phyloP scores from a whole-genome alignment of 1,139 yeast genomes.

The Suhomyces bolitotheri region DNA sequence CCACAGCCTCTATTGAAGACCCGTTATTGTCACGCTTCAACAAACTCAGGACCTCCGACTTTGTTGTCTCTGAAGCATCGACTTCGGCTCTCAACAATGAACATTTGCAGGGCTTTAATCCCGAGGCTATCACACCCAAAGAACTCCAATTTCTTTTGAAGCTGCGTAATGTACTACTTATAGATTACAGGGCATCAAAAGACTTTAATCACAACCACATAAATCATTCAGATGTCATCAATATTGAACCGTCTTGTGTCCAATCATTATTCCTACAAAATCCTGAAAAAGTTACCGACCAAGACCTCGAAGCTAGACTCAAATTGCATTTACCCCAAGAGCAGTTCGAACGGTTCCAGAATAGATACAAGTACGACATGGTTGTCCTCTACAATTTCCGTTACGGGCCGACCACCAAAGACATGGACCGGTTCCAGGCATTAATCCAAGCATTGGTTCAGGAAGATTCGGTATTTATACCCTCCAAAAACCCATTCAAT shows the following conservation, averaged over 20 bases:
- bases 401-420: slow-evolving; percentile 16
- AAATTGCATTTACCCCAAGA: slow-evolving; percentile 52
- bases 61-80: slow-evolving; percentile 7
- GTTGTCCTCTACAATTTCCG: slow-evolving; percentile 63
- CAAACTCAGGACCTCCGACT: slow-evolving; percentile 13
- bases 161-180: slow-evolving; percentile 39
- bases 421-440: slow-evolving; percentile 31
- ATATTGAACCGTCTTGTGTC: slow-evolving; percentile 67
- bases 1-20: slow-evolving; percentile 8
- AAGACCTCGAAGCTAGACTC: slow-evolving; percentile 60
- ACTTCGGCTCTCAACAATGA: not conserved
- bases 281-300: slow-evolving; percentile 47
- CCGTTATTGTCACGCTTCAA: slow-evolving; percentile 19
- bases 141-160: slow-evolving; percentile 23
- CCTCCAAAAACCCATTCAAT: slow-evolving; percentile 44
- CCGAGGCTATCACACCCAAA: slow-evolving; percentile 28
- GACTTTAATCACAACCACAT: slow-evolving; percentile 65
- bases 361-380: slow-evolving; percentile 56
- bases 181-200: slow-evolving; percentile 65
- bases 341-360: slow-evolving; percentile 53
- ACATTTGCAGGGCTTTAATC: not conserved
- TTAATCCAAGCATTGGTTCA: slow-evolving; percentile 23
- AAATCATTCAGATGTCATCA: slow-evolving; percentile 52
- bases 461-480: slow-evolving; percentile 15
- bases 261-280: slow-evolving; percentile 23